Base-by-base conservation (phyloP, 495 filamentous ascomycete species). In the Neurospora sp. region DNA sequence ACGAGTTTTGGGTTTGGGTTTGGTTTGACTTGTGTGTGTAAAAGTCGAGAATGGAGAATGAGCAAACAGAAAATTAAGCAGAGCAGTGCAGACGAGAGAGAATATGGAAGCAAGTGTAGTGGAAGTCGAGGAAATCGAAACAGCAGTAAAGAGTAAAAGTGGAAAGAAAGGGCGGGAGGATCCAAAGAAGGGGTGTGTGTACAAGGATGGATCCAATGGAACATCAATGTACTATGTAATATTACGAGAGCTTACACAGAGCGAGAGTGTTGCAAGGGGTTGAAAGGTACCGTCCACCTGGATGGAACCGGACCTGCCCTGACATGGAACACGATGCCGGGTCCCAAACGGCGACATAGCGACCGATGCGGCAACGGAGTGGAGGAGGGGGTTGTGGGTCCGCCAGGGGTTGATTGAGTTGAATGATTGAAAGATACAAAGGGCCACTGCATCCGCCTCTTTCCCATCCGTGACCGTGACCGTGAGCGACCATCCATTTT, bases 121-220 rank as follows among this genome's bases (percentile, higher is more conserved):
- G 12, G 69, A 71, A 22, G 20, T 44, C 16, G 72, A 38, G 31
- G 44, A 35, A 45, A 39, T 70, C 53, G 37, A 40, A 22, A 47
- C 39, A 20, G 69, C 38, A n/a, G 59, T n/a, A 37, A 35, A 39
- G 69, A 61, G 70, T 5, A 76, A 39, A 45, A 70, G 53, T 53
- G 53, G 45, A 70, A 70, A 20, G 69, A 42, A 70, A 42, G 45
- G 68, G 65, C 70, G 73, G 73, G 74, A 76, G 69, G 68, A 71
- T 35, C 71, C 38, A 75, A 72, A 71, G 39, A 59, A 75, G 69
- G 73, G 59, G 70, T 73, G 70, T 59, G 53, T 68, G 73, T 69
- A 53, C 31, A 40, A 27, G 45, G 38, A 39, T 39, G 69, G 53
- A 31, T 61, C 47, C 47, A 59, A 59, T 59, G 47, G 20, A 59